Evolutionary conservation across 2,329 filamentous ascomycete species (phyloP).

Genomic region (Aurifilum marmelostoma): DNA sequence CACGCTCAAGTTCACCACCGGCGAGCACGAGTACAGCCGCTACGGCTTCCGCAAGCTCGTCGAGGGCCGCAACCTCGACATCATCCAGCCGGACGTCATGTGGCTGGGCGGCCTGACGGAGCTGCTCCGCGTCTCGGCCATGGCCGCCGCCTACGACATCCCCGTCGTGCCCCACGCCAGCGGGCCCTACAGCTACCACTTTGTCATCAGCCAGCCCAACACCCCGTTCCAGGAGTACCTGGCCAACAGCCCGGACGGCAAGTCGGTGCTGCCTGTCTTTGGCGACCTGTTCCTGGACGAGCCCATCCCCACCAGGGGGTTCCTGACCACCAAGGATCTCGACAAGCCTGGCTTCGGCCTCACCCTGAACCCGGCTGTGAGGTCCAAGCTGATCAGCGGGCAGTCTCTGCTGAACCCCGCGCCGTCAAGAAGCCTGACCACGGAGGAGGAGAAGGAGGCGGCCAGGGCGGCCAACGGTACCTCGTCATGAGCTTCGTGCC

Average conservation of each 20-base stretch:
- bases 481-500: not conserved
- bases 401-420: conserved; percentile 72
- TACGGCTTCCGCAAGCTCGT: conserved; percentile 95
- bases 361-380: conserved; percentile 77
- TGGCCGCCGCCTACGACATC: conserved; percentile 91
- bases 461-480: conserved; percentile 30
- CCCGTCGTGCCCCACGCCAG: conserved; percentile 95
- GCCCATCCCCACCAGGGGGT: conserved; percentile 83
- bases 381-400: conserved; percentile 73
- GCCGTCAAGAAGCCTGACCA: conserved; percentile 46
- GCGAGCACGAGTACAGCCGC: conserved; percentile 92
- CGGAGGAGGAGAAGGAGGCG: conserved; percentile 29
- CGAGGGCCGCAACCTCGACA: conserved; percentile 88
- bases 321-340: conserved; percentile 75
- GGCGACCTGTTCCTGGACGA: conserved; percentile 90
- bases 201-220: conserved; percentile 90
- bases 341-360: conserved; percentile 92
- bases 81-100: conserved; percentile 96
- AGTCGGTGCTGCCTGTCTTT: conserved; percentile 88
- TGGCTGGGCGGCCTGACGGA: conserved; percentile 95
- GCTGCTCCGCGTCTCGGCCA: conserved; percentile 82
- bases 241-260: conserved; percentile 88
- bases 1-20: conserved; percentile 89
- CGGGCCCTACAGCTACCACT: conserved; percentile 94
- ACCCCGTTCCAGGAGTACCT: conserved; percentile 96